Base-by-base conservation (phyloP, 1,284 basidiomycete species). In the Tausonia pullulans region DNA sequence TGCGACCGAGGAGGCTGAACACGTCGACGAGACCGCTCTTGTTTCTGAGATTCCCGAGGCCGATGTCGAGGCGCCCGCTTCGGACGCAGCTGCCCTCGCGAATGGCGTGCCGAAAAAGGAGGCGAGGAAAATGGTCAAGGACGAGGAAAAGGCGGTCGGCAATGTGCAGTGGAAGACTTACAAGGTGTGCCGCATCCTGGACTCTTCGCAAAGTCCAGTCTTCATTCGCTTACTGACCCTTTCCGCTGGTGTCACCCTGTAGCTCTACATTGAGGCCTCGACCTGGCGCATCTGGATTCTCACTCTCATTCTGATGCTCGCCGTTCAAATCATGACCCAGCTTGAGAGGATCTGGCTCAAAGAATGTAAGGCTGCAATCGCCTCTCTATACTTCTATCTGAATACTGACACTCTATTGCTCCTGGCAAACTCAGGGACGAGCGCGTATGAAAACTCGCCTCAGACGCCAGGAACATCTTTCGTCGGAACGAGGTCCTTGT, bases 141-240 rank as follows among this genome's bases (percentile, higher is more conserved):
- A 66, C 45, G 65, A 66, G 57, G 65, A 66, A 58, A 16, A 61
- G 27, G 65, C 59, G 51, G 58, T 66, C 13, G 65, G 65, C n/a
- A 63, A 63, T 39, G 88, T 92, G 46, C 88, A 89, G 71, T 87
- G 86, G 85, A 72, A 75, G 2, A 85, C 90, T 55, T 92, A 92
- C 73, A 84, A 85, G 68, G 85, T 83, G 27, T 27, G 27, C 27
- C 27, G 27, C 27, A 27, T 27, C 27, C 27, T 27, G 27, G 27
- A 27, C 27, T 27, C 27, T 27, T 27, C 27, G 27, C 49, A 51
- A n/a, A 51, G 49, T n/a, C 16, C 49, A 51, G 11, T 51, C 16
- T 11, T 51, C 49, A 51, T 27, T 27, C 27, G 27, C 27, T 27
- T 27, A 27, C 27, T 27, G 27, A 27, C 27, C 27, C 2, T 27